Percentiles rank a stretch among this genome's conserved stretches.
These are phyloP conservation scores for Whalleya microplaca DNA, from an alignment of 2,329 filamentous ascomycete genomes.

Conservation along the genomic window DNA sequence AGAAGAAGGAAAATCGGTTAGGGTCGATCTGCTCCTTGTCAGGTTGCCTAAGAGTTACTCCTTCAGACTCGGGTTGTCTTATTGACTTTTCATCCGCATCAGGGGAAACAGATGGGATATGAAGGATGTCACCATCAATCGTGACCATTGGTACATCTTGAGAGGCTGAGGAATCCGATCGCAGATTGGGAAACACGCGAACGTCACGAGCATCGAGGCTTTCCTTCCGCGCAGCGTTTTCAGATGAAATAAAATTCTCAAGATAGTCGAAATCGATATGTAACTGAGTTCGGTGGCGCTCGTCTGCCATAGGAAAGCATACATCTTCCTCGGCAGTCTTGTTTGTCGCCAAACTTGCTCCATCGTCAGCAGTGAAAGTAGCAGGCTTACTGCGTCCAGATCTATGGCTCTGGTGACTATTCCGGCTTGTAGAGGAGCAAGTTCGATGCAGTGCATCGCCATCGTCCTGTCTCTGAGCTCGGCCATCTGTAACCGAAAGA, in stretches of 20 bases:
- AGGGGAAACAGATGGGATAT: slow-evolving; percentile 54
- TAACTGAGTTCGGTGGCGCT: slow-evolving; percentile 70
- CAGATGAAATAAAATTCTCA: slow-evolving; percentile 81
- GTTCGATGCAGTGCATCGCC: slow-evolving; percentile 69
- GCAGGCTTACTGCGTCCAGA: slow-evolving; percentile 52
- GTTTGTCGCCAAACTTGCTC: slow-evolving; percentile 63
- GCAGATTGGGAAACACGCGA: slow-evolving; percentile 65
- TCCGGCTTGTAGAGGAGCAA: slow-evolving; percentile 69
- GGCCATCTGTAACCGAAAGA: slow-evolving; percentile 56
- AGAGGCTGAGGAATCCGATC: slow-evolving; percentile 42
- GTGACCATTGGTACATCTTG: slow-evolving; percentile 46
- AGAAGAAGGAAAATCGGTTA: slow-evolving; percentile 96
- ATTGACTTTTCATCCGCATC: slow-evolving; percentile 52
- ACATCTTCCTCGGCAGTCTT: slow-evolving; percentile 84
- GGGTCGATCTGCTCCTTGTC: slow-evolving; percentile 57
- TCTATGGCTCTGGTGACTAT: slow-evolving; percentile 53
- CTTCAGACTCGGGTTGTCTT: slow-evolving; percentile 33
- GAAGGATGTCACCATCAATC: slow-evolving; percentile 60
- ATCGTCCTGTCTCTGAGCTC: slow-evolving; percentile 44
- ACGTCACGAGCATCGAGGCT: slow-evolving; percentile 54
- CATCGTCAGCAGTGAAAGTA: slow-evolving; percentile 62
- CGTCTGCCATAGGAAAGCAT: slow-evolving; percentile 80
- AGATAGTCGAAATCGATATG: slow-evolving; percentile 92
- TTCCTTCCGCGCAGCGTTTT: slow-evolving; percentile 53
- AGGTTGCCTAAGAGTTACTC: slow-evolving; percentile 3